These are phyloP conservation scores for Forsythia suspensa DNA, from an alignment of 257 asterid species.

Conservation along the genomic window DNA sequence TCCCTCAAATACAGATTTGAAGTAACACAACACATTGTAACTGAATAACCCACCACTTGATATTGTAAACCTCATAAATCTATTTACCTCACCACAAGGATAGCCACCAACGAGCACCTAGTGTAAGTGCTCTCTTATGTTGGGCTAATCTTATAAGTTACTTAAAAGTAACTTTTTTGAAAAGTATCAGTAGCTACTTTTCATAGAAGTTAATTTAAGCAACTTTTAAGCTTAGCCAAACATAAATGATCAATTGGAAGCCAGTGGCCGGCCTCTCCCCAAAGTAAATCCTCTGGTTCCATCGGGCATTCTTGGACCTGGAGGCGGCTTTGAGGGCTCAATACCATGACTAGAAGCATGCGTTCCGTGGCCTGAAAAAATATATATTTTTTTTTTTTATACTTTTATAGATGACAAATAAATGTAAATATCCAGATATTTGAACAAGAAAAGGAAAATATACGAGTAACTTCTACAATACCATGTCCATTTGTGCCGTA, in stretches of 20 bases:
- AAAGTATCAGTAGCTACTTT: neutral
- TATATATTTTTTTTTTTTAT: neutral
- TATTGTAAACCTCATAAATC: slow-evolving; percentile 13
- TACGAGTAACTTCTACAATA: slow-evolving; percentile 25
- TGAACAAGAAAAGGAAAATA: neutral
- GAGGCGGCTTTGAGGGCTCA: slow-evolving; percentile 88
- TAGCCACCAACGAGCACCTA: slow-evolving; percentile 20
- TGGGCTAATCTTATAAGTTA: neutral
- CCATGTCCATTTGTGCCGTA: slow-evolving; percentile 71
- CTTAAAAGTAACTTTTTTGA: neutral
- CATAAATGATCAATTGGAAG: slow-evolving; percentile 25
- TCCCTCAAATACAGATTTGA: slow-evolving; percentile 12
- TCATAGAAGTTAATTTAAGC: neutral
- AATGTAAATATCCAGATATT: neutral
- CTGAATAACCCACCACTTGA: neutral
- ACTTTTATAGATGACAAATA: neutral
- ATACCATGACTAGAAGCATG: slow-evolving; percentile 40
- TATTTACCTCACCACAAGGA: slow-evolving; percentile 5
- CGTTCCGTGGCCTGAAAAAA: slow-evolving; percentile 58
- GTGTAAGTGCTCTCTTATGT: neutral
- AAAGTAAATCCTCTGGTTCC: slow-evolving; percentile 87
- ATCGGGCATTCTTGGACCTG: slow-evolving; percentile 99
- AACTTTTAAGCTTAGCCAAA: slow-evolving; percentile 1
- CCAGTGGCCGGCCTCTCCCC: slow-evolving; percentile 87
- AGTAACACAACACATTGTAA: slow-evolving; percentile 3